Conservation (phyloP, 225 moss, liverwort and hornwort genomes). For the Polytrichum commune region DNA sequence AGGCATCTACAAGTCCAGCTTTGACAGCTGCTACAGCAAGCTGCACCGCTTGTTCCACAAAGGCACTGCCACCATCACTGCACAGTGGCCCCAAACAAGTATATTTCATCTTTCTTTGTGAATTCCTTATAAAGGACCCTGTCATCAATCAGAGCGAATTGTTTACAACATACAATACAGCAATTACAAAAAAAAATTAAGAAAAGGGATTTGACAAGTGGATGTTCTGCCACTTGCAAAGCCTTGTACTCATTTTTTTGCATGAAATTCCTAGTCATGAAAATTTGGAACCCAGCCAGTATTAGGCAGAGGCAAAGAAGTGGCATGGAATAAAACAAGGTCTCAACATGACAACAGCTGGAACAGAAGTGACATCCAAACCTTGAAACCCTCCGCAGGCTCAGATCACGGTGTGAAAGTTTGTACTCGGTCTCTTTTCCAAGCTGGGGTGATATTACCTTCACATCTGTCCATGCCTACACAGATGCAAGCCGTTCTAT, state of each 20-base stretch:
- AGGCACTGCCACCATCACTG: constrained; percentile 95
- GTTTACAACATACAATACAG: constrained; percentile 5
- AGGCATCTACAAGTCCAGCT: constrained; percentile 36
- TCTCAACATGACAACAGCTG: too few species aligned
- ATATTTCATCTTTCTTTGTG: constrained; percentile 52
- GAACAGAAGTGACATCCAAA: constrained; percentile 9
- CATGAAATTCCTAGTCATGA: too few species aligned
- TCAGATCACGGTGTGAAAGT: constrained; percentile 78
- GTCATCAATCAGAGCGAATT: constrained; percentile 39
- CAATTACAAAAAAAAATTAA: too few species aligned
- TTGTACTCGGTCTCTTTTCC: constrained; percentile 84
- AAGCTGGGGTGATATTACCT: constrained; percentile 84
- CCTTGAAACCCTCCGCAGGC: constrained; percentile 73
- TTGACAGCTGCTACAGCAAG: constrained; percentile 81
- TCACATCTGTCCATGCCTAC: constrained; percentile 95
- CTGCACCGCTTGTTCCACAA: constrained; percentile 94
- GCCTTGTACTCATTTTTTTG: too few species aligned
- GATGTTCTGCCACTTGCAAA: too few species aligned
- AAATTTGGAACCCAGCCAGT: too few species aligned
- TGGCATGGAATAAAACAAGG: too few species aligned
- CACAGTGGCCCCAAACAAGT: constrained; percentile 69
- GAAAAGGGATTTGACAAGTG: too few species aligned
- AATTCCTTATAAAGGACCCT: constrained; percentile 33
- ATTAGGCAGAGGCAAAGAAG: too few species aligned
- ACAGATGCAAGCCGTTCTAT: constrained; percentile 2